Base-by-base conservation (phyloP, 192 early-diverging fungal species). In the Coemansia javaensis region DNA sequence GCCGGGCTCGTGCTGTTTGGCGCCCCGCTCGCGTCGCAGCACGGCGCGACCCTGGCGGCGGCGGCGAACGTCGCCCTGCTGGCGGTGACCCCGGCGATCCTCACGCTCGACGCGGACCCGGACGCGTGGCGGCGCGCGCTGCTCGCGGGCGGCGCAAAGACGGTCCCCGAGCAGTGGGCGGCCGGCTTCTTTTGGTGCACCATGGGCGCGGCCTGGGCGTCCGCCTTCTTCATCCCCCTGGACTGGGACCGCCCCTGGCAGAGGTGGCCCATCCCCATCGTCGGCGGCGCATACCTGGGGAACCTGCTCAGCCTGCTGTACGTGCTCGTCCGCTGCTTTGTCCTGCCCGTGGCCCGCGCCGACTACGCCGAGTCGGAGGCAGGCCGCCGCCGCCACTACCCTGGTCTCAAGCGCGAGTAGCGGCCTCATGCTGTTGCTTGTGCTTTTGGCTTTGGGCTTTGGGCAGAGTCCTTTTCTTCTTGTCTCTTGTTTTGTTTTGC, bases 221-320 rank as follows among this genome's bases (percentile, higher is more conserved):
- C 47, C 0, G 71, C 71, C 0, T 66, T 67, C 49, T 66, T 67
- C 49, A 44, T 75, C 11, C 71, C 71, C 21, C 48, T 75, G 65
- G 71, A 75, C 50, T 75, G 71, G 71, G 71, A 59, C 17, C 64
- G 71, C 7, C 64, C 59, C 4, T 75, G 71, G 71, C 71, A 75
- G 40, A 33, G 39, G 22, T 75, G 71, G 71, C 71, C 71, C 4
- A 67, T 75, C 32, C 71, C 71, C 0, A 59, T 59, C 7, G 52
- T 75, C 15, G 48, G 50, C 17, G 71, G 71, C 24, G 71, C 71
- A 4, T 67, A 59, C 34, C 33, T 75, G 7, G 71, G 71, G 20
- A 47, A 75, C 40, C 38, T 75, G 7, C 23, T 55, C 22, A 41
- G 64, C 12, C 47, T 75, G 27, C 21, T 75, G 25, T 66, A 40